Evolutionary conservation across 805 yeast species (phyloP).

Genomic region (Wickerhamiella kurtzmanii): DNA sequence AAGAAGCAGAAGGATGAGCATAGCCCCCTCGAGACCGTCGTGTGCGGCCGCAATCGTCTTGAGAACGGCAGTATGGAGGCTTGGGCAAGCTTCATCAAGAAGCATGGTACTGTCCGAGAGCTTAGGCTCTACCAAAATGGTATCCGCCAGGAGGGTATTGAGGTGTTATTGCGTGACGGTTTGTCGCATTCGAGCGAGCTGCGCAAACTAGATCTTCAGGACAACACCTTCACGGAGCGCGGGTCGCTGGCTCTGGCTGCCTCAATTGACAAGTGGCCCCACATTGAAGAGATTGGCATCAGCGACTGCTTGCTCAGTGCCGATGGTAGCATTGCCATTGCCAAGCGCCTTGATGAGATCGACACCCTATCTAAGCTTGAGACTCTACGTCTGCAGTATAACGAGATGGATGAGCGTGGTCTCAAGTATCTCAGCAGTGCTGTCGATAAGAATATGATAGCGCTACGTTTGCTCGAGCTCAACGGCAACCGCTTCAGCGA

Average conservation of each 20-base stretch:
- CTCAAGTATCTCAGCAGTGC: slow-evolving; percentile 46
- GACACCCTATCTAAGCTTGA: slow-evolving; percentile 31
- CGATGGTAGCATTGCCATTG: slow-evolving; percentile 53
- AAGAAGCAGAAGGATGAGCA: slow-evolving; percentile 41
- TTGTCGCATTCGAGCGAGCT: slow-evolving; percentile 47
- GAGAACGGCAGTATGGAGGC: slow-evolving; percentile 88
- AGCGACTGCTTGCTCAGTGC: slow-evolving; percentile 81
- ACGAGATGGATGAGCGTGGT: slow-evolving; percentile 63
- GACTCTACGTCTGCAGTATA: slow-evolving; percentile 65
- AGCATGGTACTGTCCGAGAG: slow-evolving; percentile 58
- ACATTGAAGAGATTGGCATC: slow-evolving; percentile 63
- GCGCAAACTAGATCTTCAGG: slow-evolving; percentile 73
- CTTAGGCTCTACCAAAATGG: slow-evolving; percentile 90
- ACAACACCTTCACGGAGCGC: slow-evolving; percentile 72
- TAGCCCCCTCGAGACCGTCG: slow-evolving; percentile 52
- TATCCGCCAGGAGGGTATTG: slow-evolving; percentile 86
- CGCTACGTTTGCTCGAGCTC: slow-evolving; percentile 56
- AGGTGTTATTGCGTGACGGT: slow-evolving; percentile 59
- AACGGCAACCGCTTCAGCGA: slow-evolving; percentile 92
- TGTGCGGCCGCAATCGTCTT: slow-evolving; percentile 94
- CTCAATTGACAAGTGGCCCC: slow-evolving; percentile 48
- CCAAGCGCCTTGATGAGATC: slow-evolving; percentile 23
- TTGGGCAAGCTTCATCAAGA: slow-evolving; percentile 71
- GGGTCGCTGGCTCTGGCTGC: slow-evolving; percentile 56
- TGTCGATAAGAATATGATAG: slow-evolving; percentile 42